Evolutionary conservation across 2,329 filamentous ascomycete species (phyloP).

Genomic region (Dactylellina drechsleri): DNA sequence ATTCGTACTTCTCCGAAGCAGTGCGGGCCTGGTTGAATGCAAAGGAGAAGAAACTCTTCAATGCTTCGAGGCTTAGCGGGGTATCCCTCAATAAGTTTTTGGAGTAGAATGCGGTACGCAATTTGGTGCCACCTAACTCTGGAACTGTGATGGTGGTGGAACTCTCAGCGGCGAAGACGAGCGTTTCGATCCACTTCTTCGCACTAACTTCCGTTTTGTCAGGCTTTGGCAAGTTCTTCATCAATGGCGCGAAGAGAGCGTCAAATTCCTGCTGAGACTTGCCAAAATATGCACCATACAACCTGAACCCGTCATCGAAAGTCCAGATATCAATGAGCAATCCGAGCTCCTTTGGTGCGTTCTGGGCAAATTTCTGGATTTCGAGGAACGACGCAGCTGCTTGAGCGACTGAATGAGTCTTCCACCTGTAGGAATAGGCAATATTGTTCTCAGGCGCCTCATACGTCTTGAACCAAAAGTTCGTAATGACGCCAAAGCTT

Average conservation of each 20-base stretch:
- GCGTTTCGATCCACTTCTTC: conserved; percentile 35
- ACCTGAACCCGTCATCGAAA: neutral
- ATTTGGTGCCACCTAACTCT: neutral
- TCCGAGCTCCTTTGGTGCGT: conserved; percentile 55
- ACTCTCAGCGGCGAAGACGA: conserved; percentile 8
- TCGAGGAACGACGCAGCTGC: conserved; percentile 54
- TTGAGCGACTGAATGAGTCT: conserved; percentile 57
- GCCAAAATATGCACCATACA: conserved; percentile 25
- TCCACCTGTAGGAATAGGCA: conserved; percentile 59
- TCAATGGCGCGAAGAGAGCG: conserved; percentile 13
- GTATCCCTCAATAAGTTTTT: neutral
- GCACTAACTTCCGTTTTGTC: conserved; percentile 6
- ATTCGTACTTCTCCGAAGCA: neutral
- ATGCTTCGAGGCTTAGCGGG: conserved; percentile 3
- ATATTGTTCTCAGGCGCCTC: conserved; percentile 60
- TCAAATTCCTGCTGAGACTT: conserved; percentile 15
- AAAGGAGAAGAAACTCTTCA: conserved; percentile 8
- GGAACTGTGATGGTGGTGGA: conserved; percentile 10
- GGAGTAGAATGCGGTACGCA: conserved; percentile 4
- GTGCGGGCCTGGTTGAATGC: neutral
- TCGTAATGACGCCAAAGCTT: conserved; percentile 62
- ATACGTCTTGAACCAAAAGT: conserved; percentile 63
- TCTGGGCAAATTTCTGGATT: conserved; percentile 53
- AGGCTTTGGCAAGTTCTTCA: conserved; percentile 25
- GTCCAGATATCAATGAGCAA: conserved; percentile 35